phyloP scores from a whole-genome alignment of 352 stramenopile genomes.

The Phytophthora vignae region DNA sequence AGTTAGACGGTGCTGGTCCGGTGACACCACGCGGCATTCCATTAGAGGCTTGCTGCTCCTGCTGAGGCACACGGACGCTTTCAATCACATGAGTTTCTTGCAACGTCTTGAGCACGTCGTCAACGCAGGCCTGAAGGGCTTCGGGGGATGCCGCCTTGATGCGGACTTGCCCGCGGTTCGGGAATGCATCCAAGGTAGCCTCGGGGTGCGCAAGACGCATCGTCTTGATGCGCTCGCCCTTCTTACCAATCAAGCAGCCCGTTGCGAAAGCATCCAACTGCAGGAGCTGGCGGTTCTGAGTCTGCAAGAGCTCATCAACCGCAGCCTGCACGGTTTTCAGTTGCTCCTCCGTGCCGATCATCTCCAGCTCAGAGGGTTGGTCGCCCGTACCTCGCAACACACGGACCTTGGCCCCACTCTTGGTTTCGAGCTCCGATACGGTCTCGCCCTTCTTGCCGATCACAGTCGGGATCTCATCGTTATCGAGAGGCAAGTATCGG shows the following conservation, averaged over 20 bases:
- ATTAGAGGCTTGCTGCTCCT: constrained; percentile 17
- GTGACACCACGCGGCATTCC: constrained; percentile 28
- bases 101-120: constrained; percentile 67
- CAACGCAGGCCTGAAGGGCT: constrained; percentile 65
- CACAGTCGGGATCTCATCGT: constrained; percentile 78
- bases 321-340: constrained; percentile 54
- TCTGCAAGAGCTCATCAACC: constrained; percentile 76
- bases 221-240: constrained; percentile 82
- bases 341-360: constrained; percentile 79
- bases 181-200: constrained; percentile 75
- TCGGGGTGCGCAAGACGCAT: constrained; percentile 70
- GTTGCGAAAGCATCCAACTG: constrained; percentile 78
- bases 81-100: constrained; percentile 74
- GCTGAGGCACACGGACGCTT: constrained; percentile 53
- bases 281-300: constrained; percentile 77
- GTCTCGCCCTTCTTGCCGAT: constrained; percentile 87
- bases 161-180: constrained; percentile 71
- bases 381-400: constrained; percentile 53
- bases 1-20: constrained; percentile 40
- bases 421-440: constrained; percentile 71
- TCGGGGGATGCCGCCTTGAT: constrained; percentile 69
- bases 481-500: constrained; percentile 71
- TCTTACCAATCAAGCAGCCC: constrained; percentile 81
- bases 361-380: constrained; percentile 66
- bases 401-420: constrained; percentile 66